Base-by-base conservation (phyloP, 306 rosid genomes). In the Inga leiocalycina region DNA sequence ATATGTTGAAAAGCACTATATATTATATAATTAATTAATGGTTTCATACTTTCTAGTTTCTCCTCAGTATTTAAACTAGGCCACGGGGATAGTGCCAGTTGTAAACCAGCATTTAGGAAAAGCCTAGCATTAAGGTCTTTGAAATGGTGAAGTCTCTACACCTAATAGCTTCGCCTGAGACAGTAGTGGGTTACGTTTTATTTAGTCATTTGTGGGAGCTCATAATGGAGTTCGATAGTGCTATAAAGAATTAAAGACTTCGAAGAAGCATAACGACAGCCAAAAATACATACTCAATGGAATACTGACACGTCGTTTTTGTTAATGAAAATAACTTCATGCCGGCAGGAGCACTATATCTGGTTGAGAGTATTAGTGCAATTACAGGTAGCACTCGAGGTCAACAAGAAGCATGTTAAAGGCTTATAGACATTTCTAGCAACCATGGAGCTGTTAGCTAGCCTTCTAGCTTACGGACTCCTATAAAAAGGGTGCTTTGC, bases 311-410 rank as follows among this genome's bases (percentile, higher is more conserved):
- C 81, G 85, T 85, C 52, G 3, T 11, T 44, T 74, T 51, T 54
- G 22, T 10, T 41, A 56, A 57, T 65, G 83, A 48, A 87, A 30
- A 45, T 72, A 65, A 79, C 46, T 11, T 71, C 76, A 69, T 73
- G 89, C 22, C 89, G 87, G 88, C 87, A 85, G 81, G 71, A 32
- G 91, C 91, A 88, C 89, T 83, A 78, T 77, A 61, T 43, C 0
- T 49, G 87, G 87, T 65, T 39, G 68, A 79, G 75, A 80, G 62
- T 85, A 41, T 54, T 48, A 73, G 85, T 80, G 88, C 74, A 85
- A 76, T 65, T 51, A 83, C 73, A 85, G 85, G 66, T 51, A 57
- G 85, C 78, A 85, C 57, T 43, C 51, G 85, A 48, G 82, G 84
- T 75, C 56, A 77, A 51, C 74, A 34, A 27, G 45, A 75, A 4